Evolutionary conservation across 2,329 filamentous ascomycete genomes (phyloP), one percentile per base, ranked within the genome.

Genomic region (Ophiostoma fasciatum): DNA sequence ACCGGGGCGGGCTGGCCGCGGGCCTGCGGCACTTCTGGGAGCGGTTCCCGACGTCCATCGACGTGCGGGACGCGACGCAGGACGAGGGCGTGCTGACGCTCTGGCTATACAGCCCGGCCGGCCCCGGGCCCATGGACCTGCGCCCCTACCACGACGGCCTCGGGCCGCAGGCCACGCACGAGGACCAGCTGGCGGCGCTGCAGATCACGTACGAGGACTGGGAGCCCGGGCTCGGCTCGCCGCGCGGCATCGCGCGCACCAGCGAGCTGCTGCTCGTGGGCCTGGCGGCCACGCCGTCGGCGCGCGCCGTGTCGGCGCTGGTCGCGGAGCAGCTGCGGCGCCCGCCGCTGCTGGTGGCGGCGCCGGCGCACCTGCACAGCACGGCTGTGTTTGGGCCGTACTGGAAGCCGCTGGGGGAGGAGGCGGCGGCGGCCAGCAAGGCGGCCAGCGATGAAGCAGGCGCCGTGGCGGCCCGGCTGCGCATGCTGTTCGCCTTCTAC

Each of bases 181-280:
- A 55, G 0, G 60, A 75, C 14, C 64, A 78, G 48, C 53, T 74
- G 1, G 71, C 74, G 39, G 73, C 69, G 2, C 58, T 76, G 0
- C 61, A 73, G 19, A 68, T 77, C 17, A 78, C 73, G 0, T 78
- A 78, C 39, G 73, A 78, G 40, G 72, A 77, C 41, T 77, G 61
- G 41, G 70, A 77, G 40, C 52, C 50, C 0, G 64, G 61, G 0
- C 71, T 70, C 28, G 59, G 66, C 37, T 73, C 66, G 0, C 66
- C 72, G 0, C 66, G 68, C 33, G 73, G 73, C 1, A 65, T 77
- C 23, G 68, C 62, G 0, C 55, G 68, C 27, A 75, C 70, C 0
- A 75, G 64, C 40, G 69, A 77, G 45, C 37, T 76, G 6, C 68
- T 60, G 36, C 44, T 77, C 12, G 61, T 62, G 31, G 63, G 60